Conservation (phyloP, 2,329 filamentous ascomycete species). For the Lecanicillium sp. region DNA sequence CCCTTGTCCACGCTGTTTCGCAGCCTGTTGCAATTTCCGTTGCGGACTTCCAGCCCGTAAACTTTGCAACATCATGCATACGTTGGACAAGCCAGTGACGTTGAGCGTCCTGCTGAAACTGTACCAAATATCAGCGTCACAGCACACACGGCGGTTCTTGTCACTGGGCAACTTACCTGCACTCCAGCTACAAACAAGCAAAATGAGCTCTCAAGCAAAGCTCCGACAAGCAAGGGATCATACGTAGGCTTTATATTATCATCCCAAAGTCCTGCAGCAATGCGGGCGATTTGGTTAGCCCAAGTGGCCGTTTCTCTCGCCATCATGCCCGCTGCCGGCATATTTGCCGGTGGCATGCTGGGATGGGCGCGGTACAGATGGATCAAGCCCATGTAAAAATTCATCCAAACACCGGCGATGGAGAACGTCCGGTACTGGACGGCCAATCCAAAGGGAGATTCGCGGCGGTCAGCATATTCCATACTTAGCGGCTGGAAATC, state of each 20-base stretch:
- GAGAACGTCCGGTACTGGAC: constrained; percentile 78
- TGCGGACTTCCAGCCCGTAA: constrained; percentile 84
- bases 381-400: constrained; percentile 79
- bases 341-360: constrained; percentile 82
- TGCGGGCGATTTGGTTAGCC: constrained; percentile 70
- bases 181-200: constrained; percentile 82
- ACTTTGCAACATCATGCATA: constrained; percentile 64
- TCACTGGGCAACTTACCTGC: constrained; percentile 37
- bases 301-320: constrained; percentile 63
- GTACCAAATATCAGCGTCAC: constrained; percentile 17
- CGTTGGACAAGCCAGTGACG: constrained; percentile 70
- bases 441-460: constrained; percentile 72
- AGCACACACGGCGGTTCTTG: neutral
- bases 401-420: constrained; percentile 82
- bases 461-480: constrained; percentile 55
- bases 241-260: constrained; percentile 38
- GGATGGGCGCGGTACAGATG: constrained; percentile 78
- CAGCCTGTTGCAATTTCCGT: constrained; percentile 75
- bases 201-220: constrained; percentile 75
- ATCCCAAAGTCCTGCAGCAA: constrained; percentile 64
- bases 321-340: constrained; percentile 75
- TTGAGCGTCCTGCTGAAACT: constrained; percentile 66
- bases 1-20: constrained; percentile 75
- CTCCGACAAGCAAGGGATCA: constrained; percentile 67
- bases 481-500: constrained; percentile 69